These are phyloP conservation scores for Chytriomyces confervae DNA, from an alignment of 192 early-diverging fungal species.

Conservation along the genomic window DNA sequence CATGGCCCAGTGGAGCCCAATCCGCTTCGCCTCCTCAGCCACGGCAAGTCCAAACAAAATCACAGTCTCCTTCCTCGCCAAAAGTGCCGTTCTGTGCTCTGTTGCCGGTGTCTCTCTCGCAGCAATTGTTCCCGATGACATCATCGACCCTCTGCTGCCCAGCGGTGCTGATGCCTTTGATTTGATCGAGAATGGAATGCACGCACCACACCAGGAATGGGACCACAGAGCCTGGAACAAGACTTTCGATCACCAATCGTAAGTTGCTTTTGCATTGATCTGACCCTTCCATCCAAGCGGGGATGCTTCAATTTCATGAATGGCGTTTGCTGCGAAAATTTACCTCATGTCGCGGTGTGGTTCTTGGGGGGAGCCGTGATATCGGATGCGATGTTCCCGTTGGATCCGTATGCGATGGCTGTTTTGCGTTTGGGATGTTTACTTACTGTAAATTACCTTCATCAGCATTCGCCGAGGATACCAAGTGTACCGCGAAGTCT, in stretches of 20 bases:
- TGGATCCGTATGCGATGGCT: no score
- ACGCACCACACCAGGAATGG: slow-evolving; percentile 89
- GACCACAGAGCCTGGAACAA: slow-evolving; percentile 79
- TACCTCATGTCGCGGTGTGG: no score
- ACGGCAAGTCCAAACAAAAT: background rate
- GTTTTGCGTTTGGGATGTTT: no score
- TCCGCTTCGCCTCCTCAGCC: slow-evolving; percentile 44
- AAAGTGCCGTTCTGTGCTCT: slow-evolving; percentile 8
- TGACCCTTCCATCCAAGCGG: no score
- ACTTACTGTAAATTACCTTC: no score
- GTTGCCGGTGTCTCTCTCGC: slow-evolving; percentile 24
- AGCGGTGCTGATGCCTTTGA: slow-evolving; percentile 66
- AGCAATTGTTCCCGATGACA: slow-evolving; percentile 20
- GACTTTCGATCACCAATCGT: slow-evolving; percentile 93
- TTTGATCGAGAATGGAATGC: slow-evolving; percentile 90
- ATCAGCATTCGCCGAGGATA: slow-evolving; percentile 93
- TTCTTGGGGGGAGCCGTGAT: no score
- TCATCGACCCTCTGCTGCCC: background rate
- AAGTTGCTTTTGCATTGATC: slow-evolving; percentile 35
- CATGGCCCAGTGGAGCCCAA: slow-evolving; percentile 71
- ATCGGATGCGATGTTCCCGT: no score
- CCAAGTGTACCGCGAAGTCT: slow-evolving; percentile 99
- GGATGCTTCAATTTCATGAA: no score
- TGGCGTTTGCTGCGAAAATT: no score
- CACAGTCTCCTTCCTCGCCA: slow-evolving; percentile 14